Evolutionary conservation across 345 rosid genomes (phyloP).

Genomic region (Citrus medica): DNA sequence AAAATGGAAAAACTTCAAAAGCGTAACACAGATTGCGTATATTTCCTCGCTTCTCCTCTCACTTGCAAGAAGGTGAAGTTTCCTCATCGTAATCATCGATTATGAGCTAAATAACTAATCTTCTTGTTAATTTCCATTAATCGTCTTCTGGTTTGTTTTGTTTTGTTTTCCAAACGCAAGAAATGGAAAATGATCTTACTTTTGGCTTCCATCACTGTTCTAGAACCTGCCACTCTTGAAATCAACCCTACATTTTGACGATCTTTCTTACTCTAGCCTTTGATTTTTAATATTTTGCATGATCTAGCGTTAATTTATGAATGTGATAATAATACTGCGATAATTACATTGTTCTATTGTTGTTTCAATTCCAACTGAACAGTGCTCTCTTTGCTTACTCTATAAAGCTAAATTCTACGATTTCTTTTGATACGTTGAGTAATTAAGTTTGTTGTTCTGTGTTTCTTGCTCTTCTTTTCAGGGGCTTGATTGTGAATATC

Average conservation of each 20-base stretch:
- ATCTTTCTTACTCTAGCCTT: constrained; percentile 11
- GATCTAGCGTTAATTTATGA: neutral
- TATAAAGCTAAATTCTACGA: neutral
- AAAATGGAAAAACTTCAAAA: constrained; percentile 47
- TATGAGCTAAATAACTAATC: too few species aligned
- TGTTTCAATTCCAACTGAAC: neutral
- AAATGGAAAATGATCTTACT: neutral
- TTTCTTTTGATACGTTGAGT: neutral
- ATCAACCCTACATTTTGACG: constrained; percentile 1
- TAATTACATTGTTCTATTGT: too few species aligned
- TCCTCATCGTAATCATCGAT: too few species aligned
- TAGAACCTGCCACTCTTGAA: neutral
- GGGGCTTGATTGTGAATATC: constrained; percentile 65
- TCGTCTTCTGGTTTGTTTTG: neutral
- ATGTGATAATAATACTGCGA: too few species aligned
- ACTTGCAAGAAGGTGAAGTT: constrained; percentile 63
- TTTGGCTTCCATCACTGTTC: neutral
- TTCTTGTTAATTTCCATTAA: neutral
- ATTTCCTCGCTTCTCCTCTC: constrained; percentile 69
- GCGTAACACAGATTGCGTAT: constrained; percentile 62
- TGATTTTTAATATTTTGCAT: neutral
- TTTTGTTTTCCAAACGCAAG: neutral
- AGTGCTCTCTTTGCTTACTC: neutral
- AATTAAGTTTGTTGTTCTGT: neutral
- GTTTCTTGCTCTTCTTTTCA: constrained; percentile 8